Evolutionary conservation across 768 basidiomycete genomes (phyloP), one percentile per base, ranked within the genome.

Genomic region (Agrocybe praecox): DNA sequence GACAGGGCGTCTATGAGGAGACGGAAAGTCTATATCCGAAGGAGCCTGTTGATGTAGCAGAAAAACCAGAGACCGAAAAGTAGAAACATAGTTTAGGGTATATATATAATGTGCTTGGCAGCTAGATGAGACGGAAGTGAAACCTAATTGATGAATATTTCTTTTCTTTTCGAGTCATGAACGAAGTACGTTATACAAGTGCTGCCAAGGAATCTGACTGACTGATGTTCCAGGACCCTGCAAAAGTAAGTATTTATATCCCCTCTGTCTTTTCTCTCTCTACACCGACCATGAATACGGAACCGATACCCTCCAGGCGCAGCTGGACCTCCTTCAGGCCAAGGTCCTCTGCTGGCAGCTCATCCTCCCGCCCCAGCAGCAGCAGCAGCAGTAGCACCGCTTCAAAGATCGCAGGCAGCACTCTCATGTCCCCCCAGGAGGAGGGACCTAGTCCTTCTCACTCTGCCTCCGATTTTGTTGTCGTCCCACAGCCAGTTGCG

Each of bases 301-400:
- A 62, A 59, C 40, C 58, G 17, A 49, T 50, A 18, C 52, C 64
- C 34, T 71, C 73, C 57, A 71, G 64, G 61, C 71, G 75, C 45
- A 65, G 64, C 46, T 79, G 78, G 76, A 62, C 72, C 42, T 58
- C 73, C 22, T 75, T 74, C 60, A 69, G 75, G 18, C 68, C 76
- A 14, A 62, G 74, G 40, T 69, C 36, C 6, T 40, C 74, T 8
- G 65, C 69, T 43, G 72, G 69, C 60, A 72, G 68, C 46, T 55
- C 63, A 17, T 48, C 58, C 6, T 12, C 6, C 36, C 36, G 6
- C 14, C 5, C 6, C 36, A 40, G 36, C 24, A 61, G 53, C 14
- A 40, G 36, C 36, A 40, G 36, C 24, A 61, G 53, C 57, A 56
- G 50, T 24, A 48, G 59, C 47, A 53, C 60, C 51, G n/a, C 51